These are phyloP conservation scores for Penicillium salamii DNA, from an alignment of 495 filamentous ascomycete species.

Conservation along the genomic window DNA sequence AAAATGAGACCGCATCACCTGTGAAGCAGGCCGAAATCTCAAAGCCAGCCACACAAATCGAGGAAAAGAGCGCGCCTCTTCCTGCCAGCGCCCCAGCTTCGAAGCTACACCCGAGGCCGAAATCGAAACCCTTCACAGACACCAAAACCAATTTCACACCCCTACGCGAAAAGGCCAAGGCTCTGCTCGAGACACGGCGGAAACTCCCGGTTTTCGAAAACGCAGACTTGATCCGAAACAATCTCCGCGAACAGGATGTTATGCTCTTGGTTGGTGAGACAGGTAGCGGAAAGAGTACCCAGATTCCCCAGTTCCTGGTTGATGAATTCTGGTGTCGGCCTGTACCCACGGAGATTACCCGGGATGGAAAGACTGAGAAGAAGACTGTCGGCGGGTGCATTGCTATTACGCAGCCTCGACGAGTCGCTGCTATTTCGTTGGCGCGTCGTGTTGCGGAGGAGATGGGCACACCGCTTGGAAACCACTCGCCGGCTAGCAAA, in stretches of 20 bases:
- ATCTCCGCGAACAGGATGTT: slow-evolving; percentile 67
- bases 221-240: slow-evolving; percentile 63
- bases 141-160: slow-evolving; percentile 29
- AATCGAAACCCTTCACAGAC: slow-evolving; percentile 16
- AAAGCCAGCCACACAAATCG: background rate
- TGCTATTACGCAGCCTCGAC: slow-evolving; percentile 89
- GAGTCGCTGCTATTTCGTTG: slow-evolving; percentile 92
- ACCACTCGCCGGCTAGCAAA: slow-evolving; percentile 59
- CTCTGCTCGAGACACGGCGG: slow-evolving; percentile 52
- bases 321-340: slow-evolving; percentile 75
- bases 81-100: background rate
- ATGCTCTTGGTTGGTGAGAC: slow-evolving; percentile 90
- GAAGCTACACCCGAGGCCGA: slow-evolving; percentile 15
- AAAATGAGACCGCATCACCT: background rate
- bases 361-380: slow-evolving; percentile 38
- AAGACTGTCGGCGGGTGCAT: slow-evolving; percentile 76
- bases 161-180: slow-evolving; percentile 44
- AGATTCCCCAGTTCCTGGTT: slow-evolving; percentile 87
- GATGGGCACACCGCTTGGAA: slow-evolving; percentile 77
- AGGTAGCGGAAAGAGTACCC: slow-evolving; percentile 94
- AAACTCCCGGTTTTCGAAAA: slow-evolving; percentile 79
- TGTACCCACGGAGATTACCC: slow-evolving; percentile 46
- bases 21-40: background rate
- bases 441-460: slow-evolving; percentile 87
- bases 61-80: background rate